Evolutionary conservation across 257 asterid genomes (phyloP).

Genomic region (Misopates orontium): DNA sequence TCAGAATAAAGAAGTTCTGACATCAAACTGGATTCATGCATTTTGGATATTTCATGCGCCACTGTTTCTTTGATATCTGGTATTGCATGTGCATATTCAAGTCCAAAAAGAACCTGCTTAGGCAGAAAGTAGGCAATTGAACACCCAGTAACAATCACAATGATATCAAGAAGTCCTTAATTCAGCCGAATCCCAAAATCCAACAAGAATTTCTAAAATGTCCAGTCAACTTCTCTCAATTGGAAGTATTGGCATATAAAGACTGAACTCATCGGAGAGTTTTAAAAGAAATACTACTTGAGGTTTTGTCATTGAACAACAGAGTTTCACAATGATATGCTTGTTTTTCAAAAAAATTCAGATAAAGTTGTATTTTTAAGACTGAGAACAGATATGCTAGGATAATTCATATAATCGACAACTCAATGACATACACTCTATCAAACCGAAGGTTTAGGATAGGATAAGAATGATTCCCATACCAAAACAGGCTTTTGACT

Average conservation of each 20-base stretch:
- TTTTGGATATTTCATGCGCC: slow-evolving; percentile 27
- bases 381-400: neutral
- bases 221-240: slow-evolving; percentile 8
- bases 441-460: slow-evolving; percentile 4
- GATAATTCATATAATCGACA: neutral
- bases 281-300: neutral
- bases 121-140: slow-evolving; percentile 26
- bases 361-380: neutral
- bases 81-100: slow-evolving; percentile 82
- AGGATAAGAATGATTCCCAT: slow-evolving; percentile 26
- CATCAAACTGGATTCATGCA: slow-evolving; percentile 35
- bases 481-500: slow-evolving; percentile 74
- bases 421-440: slow-evolving; percentile 6
- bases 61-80: slow-evolving; percentile 51
- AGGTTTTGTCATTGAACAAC: neutral
- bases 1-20: slow-evolving; percentile 55
- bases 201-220: neutral
- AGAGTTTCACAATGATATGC: slow-evolving; percentile 16
- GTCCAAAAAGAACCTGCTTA: slow-evolving; percentile 82
- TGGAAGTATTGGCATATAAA: neutral
- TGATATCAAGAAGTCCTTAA: slow-evolving; percentile 10
- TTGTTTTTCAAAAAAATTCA: neutral
- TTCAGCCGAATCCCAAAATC: slow-evolving; percentile 10
- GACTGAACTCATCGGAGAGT: too few relatives aligned
- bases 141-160: slow-evolving; percentile 21